phyloP scores from a whole-genome alignment of 2,329 filamentous ascomycete species.

The Beauveria varroae region DNA sequence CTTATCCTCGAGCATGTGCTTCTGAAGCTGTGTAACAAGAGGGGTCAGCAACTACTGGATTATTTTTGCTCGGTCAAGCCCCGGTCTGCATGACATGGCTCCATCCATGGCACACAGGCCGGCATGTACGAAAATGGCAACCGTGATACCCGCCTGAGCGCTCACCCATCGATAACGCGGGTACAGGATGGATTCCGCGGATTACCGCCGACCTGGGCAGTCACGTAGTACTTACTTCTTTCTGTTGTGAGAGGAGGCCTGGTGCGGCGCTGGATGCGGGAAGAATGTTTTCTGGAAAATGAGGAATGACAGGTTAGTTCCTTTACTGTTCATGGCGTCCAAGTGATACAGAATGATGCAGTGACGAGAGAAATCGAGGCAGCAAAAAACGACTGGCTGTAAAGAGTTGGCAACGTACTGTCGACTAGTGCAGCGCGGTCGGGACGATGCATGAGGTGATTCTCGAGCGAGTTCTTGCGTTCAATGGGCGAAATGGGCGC shows the following conservation, averaged over 20 bases:
- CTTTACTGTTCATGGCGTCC: not conserved
- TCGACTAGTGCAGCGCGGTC: conserved; percentile 72
- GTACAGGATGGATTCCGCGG: not conserved
- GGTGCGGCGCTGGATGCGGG: conserved; percentile 72
- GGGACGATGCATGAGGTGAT: conserved; percentile 64
- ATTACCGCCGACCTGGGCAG: not conserved
- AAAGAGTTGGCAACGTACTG: conserved; percentile 44
- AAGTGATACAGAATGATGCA: not conserved
- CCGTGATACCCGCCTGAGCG: not conserved
- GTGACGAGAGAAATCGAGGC: not conserved
- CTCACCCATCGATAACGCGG: not conserved
- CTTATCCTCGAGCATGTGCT: conserved; percentile 78
- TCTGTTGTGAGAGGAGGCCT: conserved; percentile 69
- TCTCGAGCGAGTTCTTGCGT: conserved; percentile 64
- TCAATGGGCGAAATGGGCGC: conserved; percentile 44
- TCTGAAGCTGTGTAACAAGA: conserved; percentile 51
- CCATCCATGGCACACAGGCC: not conserved
- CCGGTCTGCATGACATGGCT: not conserved
- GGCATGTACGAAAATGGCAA: not conserved
- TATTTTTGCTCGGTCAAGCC: not conserved
- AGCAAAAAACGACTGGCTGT: not conserved
- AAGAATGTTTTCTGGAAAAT: conserved; percentile 69
- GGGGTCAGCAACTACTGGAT: not conserved
- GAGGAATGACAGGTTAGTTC: conserved; percentile 17
- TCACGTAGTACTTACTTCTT: conserved; percentile 44